phyloP scores from a whole-genome alignment of 2,329 filamentous ascomycete species.

The Aspergillus melleus region DNA sequence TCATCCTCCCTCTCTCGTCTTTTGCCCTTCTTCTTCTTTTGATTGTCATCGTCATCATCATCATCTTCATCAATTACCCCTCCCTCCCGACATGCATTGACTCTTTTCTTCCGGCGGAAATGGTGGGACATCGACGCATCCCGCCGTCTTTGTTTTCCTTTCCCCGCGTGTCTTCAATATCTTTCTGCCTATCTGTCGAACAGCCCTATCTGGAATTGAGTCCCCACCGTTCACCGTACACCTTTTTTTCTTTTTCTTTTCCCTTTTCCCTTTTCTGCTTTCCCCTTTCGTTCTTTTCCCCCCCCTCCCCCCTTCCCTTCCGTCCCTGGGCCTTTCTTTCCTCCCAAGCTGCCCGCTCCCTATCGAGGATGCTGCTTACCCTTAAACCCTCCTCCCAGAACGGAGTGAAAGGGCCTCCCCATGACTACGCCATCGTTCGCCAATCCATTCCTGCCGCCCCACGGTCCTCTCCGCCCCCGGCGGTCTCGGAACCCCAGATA shows the following conservation, averaged over 20 bases:
- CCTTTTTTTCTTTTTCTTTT: not conserved
- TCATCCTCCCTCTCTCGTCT: not conserved
- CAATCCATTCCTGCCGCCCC: constrained; percentile 42
- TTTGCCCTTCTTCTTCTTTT: not conserved
- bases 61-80: no score
- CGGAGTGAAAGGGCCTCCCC: constrained; percentile 45
- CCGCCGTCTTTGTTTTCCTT: not conserved
- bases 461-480: constrained; percentile 35
- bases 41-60: not conserved
- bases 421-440: constrained; percentile 50
- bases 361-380: constrained; percentile 51
- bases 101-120: no score
- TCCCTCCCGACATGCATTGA: no score
- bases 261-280: not conserved
- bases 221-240: not conserved
- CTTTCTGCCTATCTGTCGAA: not conserved
- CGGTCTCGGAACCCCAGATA: constrained; percentile 45
- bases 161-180: not conserved
- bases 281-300: not conserved
- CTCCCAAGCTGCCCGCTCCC: constrained; percentile 1
- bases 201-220: not conserved
- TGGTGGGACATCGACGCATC: not conserved
- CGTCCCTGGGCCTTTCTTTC: not conserved
- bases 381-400: constrained; percentile 50
- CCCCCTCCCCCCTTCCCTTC: not conserved